These are phyloP conservation scores for Trichoderma parareesei DNA, from an alignment of 495 filamentous ascomycete genomes.

Conservation along the genomic window DNA sequence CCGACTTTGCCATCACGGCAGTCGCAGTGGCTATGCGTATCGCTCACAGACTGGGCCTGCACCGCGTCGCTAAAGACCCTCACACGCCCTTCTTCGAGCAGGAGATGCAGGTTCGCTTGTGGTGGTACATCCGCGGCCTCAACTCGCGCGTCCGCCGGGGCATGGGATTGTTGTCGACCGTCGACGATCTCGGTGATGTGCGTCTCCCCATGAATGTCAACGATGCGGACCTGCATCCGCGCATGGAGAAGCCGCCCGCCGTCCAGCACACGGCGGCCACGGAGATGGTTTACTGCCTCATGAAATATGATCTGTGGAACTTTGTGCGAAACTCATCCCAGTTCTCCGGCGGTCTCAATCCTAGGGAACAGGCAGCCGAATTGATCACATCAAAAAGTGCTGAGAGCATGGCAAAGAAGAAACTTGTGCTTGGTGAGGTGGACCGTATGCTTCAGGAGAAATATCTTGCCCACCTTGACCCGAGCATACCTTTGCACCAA, in stretches of 20 bases:
- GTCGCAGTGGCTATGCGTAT: constrained; percentile 30
- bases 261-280: constrained; percentile 14
- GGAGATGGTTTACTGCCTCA: constrained; percentile 22
- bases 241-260: constrained; percentile 29
- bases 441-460: constrained; percentile 30
- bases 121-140: constrained; percentile 34
- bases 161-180: constrained; percentile 18
- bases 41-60: constrained; percentile 37
- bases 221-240: constrained; percentile 36
- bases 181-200: constrained; percentile 18
- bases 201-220: constrained; percentile 33
- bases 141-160: constrained; percentile 29
- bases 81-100: constrained; percentile 34
- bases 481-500: constrained; percentile 32
- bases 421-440: constrained; percentile 17
- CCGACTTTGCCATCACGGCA: constrained; percentile 11
- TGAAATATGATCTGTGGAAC: constrained; percentile 20
- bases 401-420: constrained; percentile 25
- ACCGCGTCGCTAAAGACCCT: constrained; percentile 32
- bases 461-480: constrained; percentile 40
- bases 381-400: constrained; percentile 27
- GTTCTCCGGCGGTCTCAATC: constrained; percentile 23
- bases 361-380: constrained; percentile 22
- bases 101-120: constrained; percentile 40
- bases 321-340: constrained; percentile 18